Evolutionary conservation across 495 filamentous ascomycete genomes (phyloP).

Genomic region (Tuber indicum): DNA sequence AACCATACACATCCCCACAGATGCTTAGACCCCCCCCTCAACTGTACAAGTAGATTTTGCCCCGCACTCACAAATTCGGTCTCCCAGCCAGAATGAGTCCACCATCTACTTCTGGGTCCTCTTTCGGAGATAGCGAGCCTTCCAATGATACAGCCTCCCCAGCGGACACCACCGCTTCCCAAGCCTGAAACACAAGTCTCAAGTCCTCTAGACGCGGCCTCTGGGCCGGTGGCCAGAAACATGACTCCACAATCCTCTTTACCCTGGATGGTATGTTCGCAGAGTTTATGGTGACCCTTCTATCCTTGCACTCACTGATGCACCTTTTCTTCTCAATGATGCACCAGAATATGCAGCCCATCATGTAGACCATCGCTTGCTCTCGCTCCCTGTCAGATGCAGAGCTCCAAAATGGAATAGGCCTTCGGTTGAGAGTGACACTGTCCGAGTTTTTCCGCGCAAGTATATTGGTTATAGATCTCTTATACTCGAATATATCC

Average conservation of each 20-base stretch:
- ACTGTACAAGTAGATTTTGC: background rate
- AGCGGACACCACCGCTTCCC: background rate
- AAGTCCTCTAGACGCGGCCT: background rate
- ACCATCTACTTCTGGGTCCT: background rate
- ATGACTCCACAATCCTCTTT: constrained; percentile 1
- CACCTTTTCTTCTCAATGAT: constrained; percentile 18
- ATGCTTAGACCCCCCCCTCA: background rate
- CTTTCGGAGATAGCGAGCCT: background rate
- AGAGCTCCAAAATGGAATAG: constrained; percentile 12
- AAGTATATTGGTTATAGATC: background rate
- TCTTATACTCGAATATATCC: constrained; percentile 5
- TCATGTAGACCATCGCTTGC: constrained; percentile 33
- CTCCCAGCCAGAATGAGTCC: background rate
- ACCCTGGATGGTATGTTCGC: background rate
- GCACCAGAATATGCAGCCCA: constrained; percentile 29
- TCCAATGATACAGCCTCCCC: background rate
- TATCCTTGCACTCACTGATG: constrained; percentile 7
- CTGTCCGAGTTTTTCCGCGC: constrained; percentile 12
- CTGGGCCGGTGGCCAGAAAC: background rate
- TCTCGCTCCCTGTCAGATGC: constrained; percentile 9
- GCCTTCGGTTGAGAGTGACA: background rate
- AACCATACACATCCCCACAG: background rate
- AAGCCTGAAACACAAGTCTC: background rate
- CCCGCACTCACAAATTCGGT: background rate
- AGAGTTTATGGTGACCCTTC: background rate